phyloP scores from a whole-genome alignment of 108 stramenopile species.

The Parietichytrium sp. region DNA sequence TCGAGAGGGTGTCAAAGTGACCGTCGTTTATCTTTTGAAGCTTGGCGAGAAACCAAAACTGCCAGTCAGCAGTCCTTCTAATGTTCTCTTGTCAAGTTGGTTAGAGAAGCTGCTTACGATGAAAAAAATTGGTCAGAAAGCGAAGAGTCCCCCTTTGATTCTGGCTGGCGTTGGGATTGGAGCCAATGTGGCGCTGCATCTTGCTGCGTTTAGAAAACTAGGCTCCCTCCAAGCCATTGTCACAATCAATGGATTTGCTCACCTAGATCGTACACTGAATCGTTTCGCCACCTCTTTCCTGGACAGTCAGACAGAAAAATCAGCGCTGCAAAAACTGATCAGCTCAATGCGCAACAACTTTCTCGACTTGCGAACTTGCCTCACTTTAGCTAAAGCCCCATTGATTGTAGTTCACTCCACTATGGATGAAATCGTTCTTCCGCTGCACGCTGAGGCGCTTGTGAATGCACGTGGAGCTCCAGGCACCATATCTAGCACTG shows the following conservation, averaged over 20 bases:
- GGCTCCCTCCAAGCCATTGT: neutral
- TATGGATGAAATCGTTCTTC: neutral
- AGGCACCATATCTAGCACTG: neutral
- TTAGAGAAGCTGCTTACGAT: neutral
- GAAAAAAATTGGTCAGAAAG: neutral
- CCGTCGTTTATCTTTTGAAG: neutral
- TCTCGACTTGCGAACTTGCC: neutral
- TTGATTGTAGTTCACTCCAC: neutral
- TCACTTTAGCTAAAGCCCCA: neutral
- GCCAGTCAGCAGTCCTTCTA: neutral
- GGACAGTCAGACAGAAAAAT: neutral
- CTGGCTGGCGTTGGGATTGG: neutral
- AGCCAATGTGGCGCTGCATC: slow-evolving; percentile 22
- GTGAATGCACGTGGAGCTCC: slow-evolving; percentile 10
- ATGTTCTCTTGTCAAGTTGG: slow-evolving; percentile 1
- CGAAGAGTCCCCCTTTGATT: neutral
- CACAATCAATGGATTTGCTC: neutral
- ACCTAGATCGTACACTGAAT: neutral
- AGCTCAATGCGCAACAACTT: neutral
- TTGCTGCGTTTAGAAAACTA: neutral
- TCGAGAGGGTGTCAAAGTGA: too few species aligned
- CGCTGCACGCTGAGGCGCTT: slow-evolving; percentile 3
- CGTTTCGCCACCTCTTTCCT: neutral
- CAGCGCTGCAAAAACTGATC: neutral
- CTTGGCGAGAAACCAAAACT: neutral